Conservation (phyloP, 2,329 filamentous ascomycete species). For the Penicillium crustosum region DNA sequence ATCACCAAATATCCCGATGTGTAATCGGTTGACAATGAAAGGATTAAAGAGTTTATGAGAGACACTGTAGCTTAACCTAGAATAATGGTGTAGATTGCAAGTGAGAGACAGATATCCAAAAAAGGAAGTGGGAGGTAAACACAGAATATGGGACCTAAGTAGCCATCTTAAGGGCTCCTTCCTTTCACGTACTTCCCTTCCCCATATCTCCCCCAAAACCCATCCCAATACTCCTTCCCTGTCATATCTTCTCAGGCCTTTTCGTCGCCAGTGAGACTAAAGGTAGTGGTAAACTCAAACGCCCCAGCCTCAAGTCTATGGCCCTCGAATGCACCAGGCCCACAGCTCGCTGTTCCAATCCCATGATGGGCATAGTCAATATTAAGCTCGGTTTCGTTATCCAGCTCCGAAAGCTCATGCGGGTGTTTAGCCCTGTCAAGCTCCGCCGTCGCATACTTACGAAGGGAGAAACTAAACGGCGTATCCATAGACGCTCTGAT, state of each 20-base stretch:
- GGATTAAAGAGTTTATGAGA: too few relatives aligned
- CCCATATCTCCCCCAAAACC: too few relatives aligned
- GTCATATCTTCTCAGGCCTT: neutral
- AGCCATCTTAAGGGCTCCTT: too few relatives aligned
- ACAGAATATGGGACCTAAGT: too few relatives aligned
- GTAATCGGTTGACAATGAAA: too few relatives aligned
- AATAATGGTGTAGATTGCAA: too few relatives aligned
- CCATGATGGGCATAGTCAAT: constrained; percentile 36
- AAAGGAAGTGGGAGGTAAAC: too few relatives aligned
- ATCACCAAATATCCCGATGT: too few relatives aligned
- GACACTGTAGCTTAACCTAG: too few relatives aligned
- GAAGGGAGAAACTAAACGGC: constrained; percentile 57
- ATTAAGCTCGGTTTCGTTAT: constrained; percentile 24
- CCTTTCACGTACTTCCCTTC: too few relatives aligned
- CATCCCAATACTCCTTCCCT: too few relatives aligned
- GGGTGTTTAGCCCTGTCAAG: constrained; percentile 64
- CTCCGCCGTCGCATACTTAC: constrained; percentile 53
- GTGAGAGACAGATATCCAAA: too few relatives aligned
- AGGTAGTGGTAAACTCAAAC: constrained; percentile 27
- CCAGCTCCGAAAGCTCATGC: constrained; percentile 53
- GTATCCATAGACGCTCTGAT: constrained; percentile 32
- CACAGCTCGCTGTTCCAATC: constrained; percentile 30
- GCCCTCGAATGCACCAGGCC: constrained; percentile 26
- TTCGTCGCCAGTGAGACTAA: constrained; percentile 11
- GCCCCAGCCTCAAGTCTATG: constrained; percentile 24